These are phyloP conservation scores for Lophiostoma macrostomum DNA, from an alignment of 495 filamentous ascomycete genomes.

Conservation along the genomic window DNA sequence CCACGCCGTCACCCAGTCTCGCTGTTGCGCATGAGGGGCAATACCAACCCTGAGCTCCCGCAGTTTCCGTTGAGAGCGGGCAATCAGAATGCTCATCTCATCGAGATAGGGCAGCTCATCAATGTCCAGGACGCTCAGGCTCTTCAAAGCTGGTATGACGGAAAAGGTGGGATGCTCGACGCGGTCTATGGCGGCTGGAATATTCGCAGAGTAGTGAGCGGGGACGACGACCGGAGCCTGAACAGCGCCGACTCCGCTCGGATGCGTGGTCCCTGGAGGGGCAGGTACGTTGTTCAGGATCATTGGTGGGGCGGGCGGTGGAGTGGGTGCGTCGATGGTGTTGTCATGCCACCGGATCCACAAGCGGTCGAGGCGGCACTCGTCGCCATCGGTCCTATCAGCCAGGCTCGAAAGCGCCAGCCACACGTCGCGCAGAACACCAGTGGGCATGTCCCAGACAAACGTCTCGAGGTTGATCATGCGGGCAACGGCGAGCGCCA, in stretches of 20 bases:
- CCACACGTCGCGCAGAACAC: conserved; percentile 83
- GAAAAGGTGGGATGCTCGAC: conserved; percentile 87
- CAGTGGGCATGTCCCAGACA: conserved; percentile 95
- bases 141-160: conserved; percentile 75
- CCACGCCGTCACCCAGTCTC: conserved; percentile 61
- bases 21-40: conserved; percentile 54
- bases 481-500: conserved; percentile 77
- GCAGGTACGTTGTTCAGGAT: conserved; percentile 37
- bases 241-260: conserved; percentile 21
- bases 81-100: conserved; percentile 81
- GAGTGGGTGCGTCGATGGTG: conserved; percentile 38
- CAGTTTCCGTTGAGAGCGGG: conserved; percentile 63
- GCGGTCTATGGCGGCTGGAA: conserved; percentile 43
- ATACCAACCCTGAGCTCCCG: conserved; percentile 80
- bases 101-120: conserved; percentile 86
- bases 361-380: conserved; percentile 70
- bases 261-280: conserved; percentile 25
- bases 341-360: conserved; percentile 95
- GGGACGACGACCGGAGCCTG: conserved; percentile 26
- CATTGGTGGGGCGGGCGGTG: conserved; percentile 35
- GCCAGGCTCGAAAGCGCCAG: conserved; percentile 74
- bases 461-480: conserved; percentile 92
- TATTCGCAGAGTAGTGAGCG: conserved; percentile 31
- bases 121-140: conserved; percentile 80
- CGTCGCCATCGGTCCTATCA: conserved; percentile 55